A percentile compares a stretch with the other conserved stretches of the same genome.
These are phyloP conservation scores for Trichoderma orchidacearum DNA, from an alignment of 495 filamentous ascomycete species.

Conservation along the genomic window DNA sequence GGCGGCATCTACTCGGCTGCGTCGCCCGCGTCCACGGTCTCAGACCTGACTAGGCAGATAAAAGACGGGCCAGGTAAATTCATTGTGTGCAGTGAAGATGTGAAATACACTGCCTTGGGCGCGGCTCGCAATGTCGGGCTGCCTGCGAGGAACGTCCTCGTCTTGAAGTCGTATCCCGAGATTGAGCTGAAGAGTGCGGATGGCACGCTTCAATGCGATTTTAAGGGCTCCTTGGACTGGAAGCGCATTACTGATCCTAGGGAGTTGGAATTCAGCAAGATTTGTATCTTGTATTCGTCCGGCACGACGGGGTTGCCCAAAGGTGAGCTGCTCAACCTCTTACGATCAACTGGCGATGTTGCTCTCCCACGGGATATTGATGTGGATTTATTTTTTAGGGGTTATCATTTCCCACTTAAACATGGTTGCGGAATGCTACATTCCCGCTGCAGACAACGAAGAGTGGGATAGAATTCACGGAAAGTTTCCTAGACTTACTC, in stretches of 20 bases:
- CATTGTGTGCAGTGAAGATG: constrained; percentile 34
- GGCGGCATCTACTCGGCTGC: constrained; percentile 36
- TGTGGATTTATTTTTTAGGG: no score
- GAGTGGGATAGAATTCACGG: background rate
- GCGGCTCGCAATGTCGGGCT: constrained; percentile 50
- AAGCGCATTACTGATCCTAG: constrained; percentile 26
- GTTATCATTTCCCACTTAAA: constrained; percentile 63
- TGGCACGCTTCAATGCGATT: background rate
- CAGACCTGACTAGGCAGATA: constrained; percentile 29
- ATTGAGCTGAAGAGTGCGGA: constrained; percentile 11
- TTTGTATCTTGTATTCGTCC: constrained; percentile 73
- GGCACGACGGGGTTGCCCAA: constrained; percentile 78
- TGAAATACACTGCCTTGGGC: constrained; percentile 39
- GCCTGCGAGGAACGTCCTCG: constrained; percentile 19
- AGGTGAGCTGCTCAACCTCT: constrained; percentile 19
- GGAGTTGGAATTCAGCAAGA: constrained; percentile 15
- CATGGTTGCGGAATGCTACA: constrained; percentile 30
- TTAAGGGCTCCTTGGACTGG: constrained; percentile 20
- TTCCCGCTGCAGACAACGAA: constrained; percentile 7
- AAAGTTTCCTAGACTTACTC: constrained; percentile 14
- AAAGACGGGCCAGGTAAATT: constrained; percentile 32
- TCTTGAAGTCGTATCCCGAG: constrained; percentile 10
- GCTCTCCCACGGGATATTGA: no score
- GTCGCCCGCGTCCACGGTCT: constrained; percentile 22
- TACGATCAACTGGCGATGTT: background rate